A percentile compares a stretch with the other conserved stretches of the same genome.
These are phyloP conservation scores for Albizia julibrissin DNA, from an alignment of 306 rosid genomes.

Conservation along the genomic window DNA sequence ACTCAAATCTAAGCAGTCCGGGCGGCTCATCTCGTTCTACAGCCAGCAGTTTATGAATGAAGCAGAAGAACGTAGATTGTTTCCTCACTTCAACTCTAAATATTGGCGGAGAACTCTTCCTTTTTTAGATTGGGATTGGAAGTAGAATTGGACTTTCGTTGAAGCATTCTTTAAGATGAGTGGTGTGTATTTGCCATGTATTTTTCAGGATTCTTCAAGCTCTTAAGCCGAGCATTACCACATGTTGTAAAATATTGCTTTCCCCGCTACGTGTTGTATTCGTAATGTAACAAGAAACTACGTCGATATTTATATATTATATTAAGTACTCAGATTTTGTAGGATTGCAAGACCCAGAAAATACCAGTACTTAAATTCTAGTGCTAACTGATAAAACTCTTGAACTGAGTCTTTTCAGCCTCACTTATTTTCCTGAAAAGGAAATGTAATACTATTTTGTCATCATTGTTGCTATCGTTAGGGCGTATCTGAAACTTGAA, in stretches of 20 bases:
- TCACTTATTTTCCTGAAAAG: too few species aligned
- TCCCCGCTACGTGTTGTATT: not conserved
- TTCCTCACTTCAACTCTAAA: conserved; percentile 14
- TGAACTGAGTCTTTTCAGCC: too few species aligned
- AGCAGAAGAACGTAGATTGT: not conserved
- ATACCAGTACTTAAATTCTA: too few species aligned
- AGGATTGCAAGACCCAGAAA: too few species aligned
- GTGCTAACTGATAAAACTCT: too few species aligned
- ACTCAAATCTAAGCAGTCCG: conserved; percentile 46
- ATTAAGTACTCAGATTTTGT: too few species aligned
- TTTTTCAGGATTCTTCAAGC: conserved; percentile 34
- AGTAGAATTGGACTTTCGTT: not conserved
- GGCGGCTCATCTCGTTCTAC: conserved; percentile 68
- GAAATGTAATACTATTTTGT: too few species aligned
- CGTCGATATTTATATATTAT: not conserved
- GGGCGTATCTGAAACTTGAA: not conserved
- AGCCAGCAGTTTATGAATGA: conserved; percentile 46
- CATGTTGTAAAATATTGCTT: not conserved
- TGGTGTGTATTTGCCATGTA: conserved; percentile 32
- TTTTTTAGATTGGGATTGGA: conserved; percentile 25
- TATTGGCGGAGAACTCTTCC: not conserved
- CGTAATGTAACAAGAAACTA: not conserved
- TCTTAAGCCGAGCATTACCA: not conserved
- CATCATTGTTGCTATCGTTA: not conserved
- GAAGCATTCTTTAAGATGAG: conserved; percentile 12